A percentile compares a stretch with the other conserved stretches of the same genome.
phyloP scores from a whole-genome alignment of 345 rosid genomes.

The Combretum micranthum region DNA sequence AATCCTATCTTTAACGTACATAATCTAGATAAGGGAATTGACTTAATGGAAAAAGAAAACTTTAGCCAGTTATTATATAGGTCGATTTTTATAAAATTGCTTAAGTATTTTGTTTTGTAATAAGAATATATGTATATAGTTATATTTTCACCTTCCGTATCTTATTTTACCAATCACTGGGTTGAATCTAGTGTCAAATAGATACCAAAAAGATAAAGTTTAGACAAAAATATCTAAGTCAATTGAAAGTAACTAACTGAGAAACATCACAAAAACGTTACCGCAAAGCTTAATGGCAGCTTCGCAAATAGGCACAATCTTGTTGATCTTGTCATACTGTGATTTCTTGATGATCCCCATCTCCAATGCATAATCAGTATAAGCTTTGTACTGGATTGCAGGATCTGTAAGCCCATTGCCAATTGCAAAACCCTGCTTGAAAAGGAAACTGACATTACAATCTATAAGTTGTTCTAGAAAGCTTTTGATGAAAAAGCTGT shows the following conservation, averaged over 20 bases:
- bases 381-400: slow-evolving; percentile 86
- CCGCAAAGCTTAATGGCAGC: slow-evolving; percentile 89
- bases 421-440: slow-evolving; percentile 88
- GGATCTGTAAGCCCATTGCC: slow-evolving; percentile 99
- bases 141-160: too few relatives aligned
- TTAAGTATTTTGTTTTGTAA: too few relatives aligned
- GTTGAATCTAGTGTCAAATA: not conserved
- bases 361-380: slow-evolving; percentile 90
- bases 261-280: slow-evolving; percentile 13
- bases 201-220: not conserved
- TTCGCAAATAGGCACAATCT: slow-evolving; percentile 85
- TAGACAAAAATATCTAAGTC: not conserved
- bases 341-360: slow-evolving; percentile 64
- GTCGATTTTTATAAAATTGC: too few relatives aligned
- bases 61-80: too few relatives aligned
- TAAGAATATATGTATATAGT: too few relatives aligned
- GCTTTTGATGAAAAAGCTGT: not conserved
- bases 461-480: too few relatives aligned
- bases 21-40: too few relatives aligned
- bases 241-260: not conserved
- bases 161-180: too few relatives aligned
- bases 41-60: too few relatives aligned
- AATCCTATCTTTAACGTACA: too few relatives aligned
- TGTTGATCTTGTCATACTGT: slow-evolving; percentile 52
- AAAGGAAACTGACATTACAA: too few relatives aligned